A percentile compares a stretch with the other conserved stretches of the same genome.
Evolutionary conservation across 2,329 filamentous ascomycete species (phyloP).

Genomic region (Neofusicoccum cordaticola): DNA sequence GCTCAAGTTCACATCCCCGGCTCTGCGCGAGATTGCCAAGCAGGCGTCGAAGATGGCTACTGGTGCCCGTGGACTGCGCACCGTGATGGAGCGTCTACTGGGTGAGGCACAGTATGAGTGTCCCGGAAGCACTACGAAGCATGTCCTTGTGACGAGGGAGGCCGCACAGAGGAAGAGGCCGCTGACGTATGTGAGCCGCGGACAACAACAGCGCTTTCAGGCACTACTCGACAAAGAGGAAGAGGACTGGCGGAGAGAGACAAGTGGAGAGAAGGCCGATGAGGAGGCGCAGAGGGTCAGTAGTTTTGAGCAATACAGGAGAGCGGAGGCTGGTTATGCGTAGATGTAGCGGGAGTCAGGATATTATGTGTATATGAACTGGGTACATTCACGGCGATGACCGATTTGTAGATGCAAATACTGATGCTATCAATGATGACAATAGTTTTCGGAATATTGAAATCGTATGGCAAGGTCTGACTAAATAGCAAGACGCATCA

Average conservation of each 20-base stretch:
- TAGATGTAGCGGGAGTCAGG: neutral
- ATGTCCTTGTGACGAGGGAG: constrained; percentile 46
- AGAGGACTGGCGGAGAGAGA: constrained; percentile 44
- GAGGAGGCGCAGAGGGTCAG: neutral
- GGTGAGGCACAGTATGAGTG: constrained; percentile 48
- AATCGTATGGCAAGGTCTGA: too few species aligned
- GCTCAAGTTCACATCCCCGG: constrained; percentile 76
- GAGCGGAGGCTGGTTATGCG: neutral
- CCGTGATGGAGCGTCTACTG: constrained; percentile 48
- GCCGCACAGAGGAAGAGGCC: constrained; percentile 42
- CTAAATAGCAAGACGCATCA: too few species aligned
- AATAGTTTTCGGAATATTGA: too few species aligned
- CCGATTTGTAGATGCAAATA: too few species aligned
- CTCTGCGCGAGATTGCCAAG: constrained; percentile 77
- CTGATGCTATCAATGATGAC: too few species aligned
- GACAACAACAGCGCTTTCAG: constrained; percentile 40
- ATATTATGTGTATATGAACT: too few species aligned
- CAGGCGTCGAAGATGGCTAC: constrained; percentile 68
- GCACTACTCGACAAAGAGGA: constrained; percentile 43
- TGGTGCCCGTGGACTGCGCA: constrained; percentile 55
- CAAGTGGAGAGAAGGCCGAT: constrained; percentile 15
- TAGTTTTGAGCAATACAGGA: constrained; percentile 11
- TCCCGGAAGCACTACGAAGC: constrained; percentile 45
- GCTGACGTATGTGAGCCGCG: constrained; percentile 44
- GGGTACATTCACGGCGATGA: too few species aligned